Evolutionary conservation across 1,139 yeast species (phyloP).

Genomic region (Pichia sp.): DNA sequence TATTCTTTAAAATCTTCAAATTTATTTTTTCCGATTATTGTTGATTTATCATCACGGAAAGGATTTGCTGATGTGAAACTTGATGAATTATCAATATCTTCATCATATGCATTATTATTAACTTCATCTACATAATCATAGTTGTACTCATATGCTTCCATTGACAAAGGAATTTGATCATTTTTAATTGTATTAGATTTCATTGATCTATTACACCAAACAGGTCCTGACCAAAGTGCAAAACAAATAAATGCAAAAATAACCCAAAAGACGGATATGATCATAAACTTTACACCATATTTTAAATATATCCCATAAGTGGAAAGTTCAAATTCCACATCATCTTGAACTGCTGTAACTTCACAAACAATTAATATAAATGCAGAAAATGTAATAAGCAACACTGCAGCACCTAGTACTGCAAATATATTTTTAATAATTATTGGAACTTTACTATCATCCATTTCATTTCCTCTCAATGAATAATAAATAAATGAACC

Average conservation of each 20-base stretch:
- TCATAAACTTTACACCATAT: constrained; percentile 30
- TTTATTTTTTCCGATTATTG: background rate
- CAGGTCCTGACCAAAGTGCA: constrained; percentile 36
- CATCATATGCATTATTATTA: background rate
- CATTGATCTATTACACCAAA: constrained; percentile 34
- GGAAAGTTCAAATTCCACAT: constrained; percentile 34
- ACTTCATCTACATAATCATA: constrained; percentile 2
- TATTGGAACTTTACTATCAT: constrained; percentile 31
- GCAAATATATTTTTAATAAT: constrained; percentile 27
- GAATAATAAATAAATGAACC: constrained; percentile 35
- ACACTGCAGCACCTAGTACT: constrained; percentile 30
- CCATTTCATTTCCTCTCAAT: constrained; percentile 30
- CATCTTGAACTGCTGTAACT: constrained; percentile 26
- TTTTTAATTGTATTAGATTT: background rate
- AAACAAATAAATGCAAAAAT: constrained; percentile 28
- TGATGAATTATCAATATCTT: background rate
- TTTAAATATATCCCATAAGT: constrained; percentile 41
- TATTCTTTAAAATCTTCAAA: background rate
- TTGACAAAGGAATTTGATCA: constrained; percentile 3
- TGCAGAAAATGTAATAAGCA: constrained; percentile 14
- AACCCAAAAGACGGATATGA: constrained; percentile 26
- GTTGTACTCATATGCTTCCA: constrained; percentile 8
- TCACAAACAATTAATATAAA: constrained; percentile 29
- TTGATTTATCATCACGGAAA: background rate
- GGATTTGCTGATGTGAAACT: background rate